Evolutionary conservation across 2,329 filamentous ascomycete genomes (phyloP), one percentile per base, ranked within the genome.

Genomic region (Trichoderma sp.): DNA sequence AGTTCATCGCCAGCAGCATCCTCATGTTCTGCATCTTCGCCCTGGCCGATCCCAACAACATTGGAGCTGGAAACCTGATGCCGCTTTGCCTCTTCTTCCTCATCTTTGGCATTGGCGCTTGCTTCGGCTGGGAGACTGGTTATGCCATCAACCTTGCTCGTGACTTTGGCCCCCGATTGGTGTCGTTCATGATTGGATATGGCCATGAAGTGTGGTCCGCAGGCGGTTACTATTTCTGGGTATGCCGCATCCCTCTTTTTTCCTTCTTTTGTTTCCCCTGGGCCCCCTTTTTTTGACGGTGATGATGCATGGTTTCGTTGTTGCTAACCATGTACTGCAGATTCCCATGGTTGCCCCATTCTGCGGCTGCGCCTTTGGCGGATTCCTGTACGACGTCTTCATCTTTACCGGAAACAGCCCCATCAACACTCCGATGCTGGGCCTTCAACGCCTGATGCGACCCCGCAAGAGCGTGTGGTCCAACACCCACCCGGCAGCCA

Each of bases 51-150:
- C 82, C 82, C 62, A 80, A 80, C 53, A 88, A 88, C 75, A 83
- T 86, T 15, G 89, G 88, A 4, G 88, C 89, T 2, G 88, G 88
- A 0, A 82, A 84, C 1, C 72, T 82, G 69, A 84, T 88, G 71
- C 90, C 91, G 0, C 81, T 93, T 2, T 87, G 84, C 8, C 80
- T 93, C 6, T 92, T 93, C 81, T 93, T 93, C 80, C 82, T 93
- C 62, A 89, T 93, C 73, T 93, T 93, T 77, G 91, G 91, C 8
- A 88, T 93, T 26, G 91, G 91, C 20, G 89, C 90, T 36, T 91
- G 90, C 77, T 93, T 92, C 76, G 92, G 92, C 7, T 93, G 90
- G 90, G 88, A 93, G 79, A 94, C 91, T 1, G 91, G 92, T 47
- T 94, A 92, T 80, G 91, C 91, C 17, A 92, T 93, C 74, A 93